Evolutionary conservation across 106 monocot genomes (phyloP), one percentile per base, ranked within the genome.

Genomic region (Platanthera zijinensis): DNA sequence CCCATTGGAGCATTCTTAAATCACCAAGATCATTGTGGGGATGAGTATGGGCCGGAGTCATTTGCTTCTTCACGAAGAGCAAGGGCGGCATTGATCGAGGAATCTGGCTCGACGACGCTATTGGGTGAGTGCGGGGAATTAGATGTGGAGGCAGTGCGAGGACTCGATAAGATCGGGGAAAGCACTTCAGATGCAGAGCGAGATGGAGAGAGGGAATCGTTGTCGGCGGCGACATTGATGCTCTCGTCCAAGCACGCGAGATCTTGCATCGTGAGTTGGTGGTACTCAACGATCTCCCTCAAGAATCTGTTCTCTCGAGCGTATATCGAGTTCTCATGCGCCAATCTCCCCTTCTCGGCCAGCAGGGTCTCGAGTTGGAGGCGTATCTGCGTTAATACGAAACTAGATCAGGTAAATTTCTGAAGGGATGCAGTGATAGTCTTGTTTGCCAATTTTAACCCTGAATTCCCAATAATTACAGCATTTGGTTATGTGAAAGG

Each of bases 221-320:
- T 48, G 5, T 83, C 66, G 18, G 87, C 87, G 56, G 83, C 85
- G 74, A 87, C 87, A 70, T 87, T 85, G 19, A 82, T 83, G 17
- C 85, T 72, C 71, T 90, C 90, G 25, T 90, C 85, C 51, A 90
- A 63, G 57, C 85, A 84, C 17, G 87, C 85, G 59, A 90, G 85
- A 69, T 88, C 90, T 77, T 88, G 90, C 87, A 88, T 91, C 0
- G 87, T 91, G 11, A 88, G 84, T 71, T 86, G 87, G 78, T 91
- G 90, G 76, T 88, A 88, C 80, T 91, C 90, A 50, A 91, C 90
- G 62, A 91, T 86, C 81, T 91, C 90, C 69, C 90, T 83, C 22
- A 91, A 75, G 78, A 91, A 88, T 22, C 87, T 76, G 62, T 87
- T 91, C 82, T 91, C 90, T 8, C 88, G 78, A 47, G 90, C 84